Evolutionary conservation across 2,329 filamentous ascomycete genomes (phyloP).

Genomic region (Salinomyces thailandicus): DNA sequence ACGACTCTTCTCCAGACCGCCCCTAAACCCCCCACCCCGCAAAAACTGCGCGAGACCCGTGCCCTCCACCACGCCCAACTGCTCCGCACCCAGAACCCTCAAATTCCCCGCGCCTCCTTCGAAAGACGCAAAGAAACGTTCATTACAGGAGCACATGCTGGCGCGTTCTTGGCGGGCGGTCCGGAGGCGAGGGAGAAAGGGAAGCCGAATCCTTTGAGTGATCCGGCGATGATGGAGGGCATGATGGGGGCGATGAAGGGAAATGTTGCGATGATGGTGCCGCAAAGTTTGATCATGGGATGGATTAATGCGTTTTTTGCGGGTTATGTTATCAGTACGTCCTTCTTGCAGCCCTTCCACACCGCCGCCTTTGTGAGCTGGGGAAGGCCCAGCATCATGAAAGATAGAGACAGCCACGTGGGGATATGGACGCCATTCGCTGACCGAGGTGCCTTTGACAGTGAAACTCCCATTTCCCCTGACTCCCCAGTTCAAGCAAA

Average conservation of each 20-base stretch:
- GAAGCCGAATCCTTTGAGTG: conserved; percentile 85
- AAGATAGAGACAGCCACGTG: too few species aligned
- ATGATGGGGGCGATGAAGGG: conserved; percentile 99
- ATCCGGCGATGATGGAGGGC: conserved; percentile 93
- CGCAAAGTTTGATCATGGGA: conserved; percentile 97
- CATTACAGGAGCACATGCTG: conserved; percentile 70
- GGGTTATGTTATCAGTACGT: conserved; percentile 87
- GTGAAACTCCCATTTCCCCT: conserved; percentile 97
- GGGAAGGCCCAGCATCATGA: too few species aligned
- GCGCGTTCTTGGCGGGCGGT: conserved; percentile 71
- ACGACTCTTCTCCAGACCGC: conserved; percentile 77
- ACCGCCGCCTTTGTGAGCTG: too few species aligned
- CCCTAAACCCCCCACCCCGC: conserved; percentile 70
- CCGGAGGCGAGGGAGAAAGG: conserved; percentile 78
- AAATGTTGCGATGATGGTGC: conserved; percentile 99
- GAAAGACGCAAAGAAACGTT: conserved; percentile 70
- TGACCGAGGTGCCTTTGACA: conserved; percentile 23
- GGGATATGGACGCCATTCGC: too few species aligned
- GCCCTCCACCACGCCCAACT: conserved; percentile 74
- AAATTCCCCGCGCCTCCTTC: conserved; percentile 69
- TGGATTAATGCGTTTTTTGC: conserved; percentile 99
- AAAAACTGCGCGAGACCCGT: conserved; percentile 72
- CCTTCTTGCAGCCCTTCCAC: too few species aligned
- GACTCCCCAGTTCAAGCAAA: conserved; percentile 98
- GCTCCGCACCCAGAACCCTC: conserved; percentile 71